These are phyloP conservation scores for Pisolithus tinctorius DNA, from an alignment of 768 basidiomycete genomes.

Conservation along the genomic window DNA sequence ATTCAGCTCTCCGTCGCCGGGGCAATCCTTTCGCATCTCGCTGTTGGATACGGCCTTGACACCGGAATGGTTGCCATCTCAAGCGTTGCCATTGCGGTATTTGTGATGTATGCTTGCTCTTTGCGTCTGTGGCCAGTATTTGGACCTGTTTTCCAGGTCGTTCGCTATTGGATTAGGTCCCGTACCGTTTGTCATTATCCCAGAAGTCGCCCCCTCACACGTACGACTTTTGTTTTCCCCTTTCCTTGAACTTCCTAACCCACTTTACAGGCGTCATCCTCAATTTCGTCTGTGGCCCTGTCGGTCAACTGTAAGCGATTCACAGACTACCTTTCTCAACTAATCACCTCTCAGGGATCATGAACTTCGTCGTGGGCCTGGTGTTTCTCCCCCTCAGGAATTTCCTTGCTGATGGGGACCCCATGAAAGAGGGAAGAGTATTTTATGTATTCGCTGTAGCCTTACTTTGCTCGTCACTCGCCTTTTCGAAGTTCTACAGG, in stretches of 20 bases:
- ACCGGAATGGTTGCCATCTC: conserved; percentile 51
- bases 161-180: conserved; percentile 91
- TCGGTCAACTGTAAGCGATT: conserved; percentile 57
- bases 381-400: conserved; percentile 81
- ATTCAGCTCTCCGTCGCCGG: conserved; percentile 62
- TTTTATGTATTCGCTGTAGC: conserved; percentile 78
- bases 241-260: neutral
- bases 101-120: conserved; percentile 56
- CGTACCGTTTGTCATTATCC: conserved; percentile 86
- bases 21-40: conserved; percentile 55
- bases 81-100: conserved; percentile 68
- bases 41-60: conserved; percentile 68
- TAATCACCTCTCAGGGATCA: conserved; percentile 49
- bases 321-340: neutral
- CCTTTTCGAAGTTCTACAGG: conserved; percentile 22
- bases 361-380: conserved; percentile 81
- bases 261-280: conserved; percentile 60
- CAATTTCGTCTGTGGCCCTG: conserved; percentile 67
- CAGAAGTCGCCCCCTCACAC: conserved; percentile 78
- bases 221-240: conserved; percentile 35
- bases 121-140: neutral
- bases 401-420: conserved; percentile 53
- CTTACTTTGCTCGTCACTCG: conserved; percentile 28
- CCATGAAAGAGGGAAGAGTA: conserved; percentile 71
- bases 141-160: conserved; percentile 40